Conservation (phyloP, 257 asterid species). For the Rubia yunnanensis region DNA sequence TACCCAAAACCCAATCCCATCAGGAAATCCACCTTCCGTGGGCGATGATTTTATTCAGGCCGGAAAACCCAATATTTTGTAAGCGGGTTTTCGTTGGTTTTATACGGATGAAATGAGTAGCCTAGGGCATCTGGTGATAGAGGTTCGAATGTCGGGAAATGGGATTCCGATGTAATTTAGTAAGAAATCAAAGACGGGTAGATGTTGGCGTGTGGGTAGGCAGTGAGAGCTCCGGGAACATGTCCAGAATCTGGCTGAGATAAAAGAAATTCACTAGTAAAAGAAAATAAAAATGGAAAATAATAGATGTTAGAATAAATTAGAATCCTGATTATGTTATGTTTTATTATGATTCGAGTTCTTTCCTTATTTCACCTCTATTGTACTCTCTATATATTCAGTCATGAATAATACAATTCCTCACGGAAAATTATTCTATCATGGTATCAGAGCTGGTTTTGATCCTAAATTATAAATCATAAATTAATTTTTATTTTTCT, state of each 20-base stretch:
- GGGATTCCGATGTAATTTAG: constrained; percentile 48
- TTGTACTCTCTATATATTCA: no score
- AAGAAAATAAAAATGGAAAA: no score
- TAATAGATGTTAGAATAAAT: no score
- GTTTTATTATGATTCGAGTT: no score
- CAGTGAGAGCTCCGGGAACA: constrained; percentile 66
- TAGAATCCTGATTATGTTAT: no score
- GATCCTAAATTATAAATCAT: no score
- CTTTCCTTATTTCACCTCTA: no score
- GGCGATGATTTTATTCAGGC: constrained; percentile 36
- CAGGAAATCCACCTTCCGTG: constrained; percentile 66
- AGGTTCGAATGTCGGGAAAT: constrained; percentile 37
- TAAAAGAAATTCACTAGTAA: no score
- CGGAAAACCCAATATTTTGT: constrained; percentile 53
- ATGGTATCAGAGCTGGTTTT: no score
- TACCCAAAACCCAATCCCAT: constrained; percentile 46
- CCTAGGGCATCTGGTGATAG: constrained; percentile 61
- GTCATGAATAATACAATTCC: no score
- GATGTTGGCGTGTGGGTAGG: constrained; percentile 50
- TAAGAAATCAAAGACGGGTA: constrained; percentile 63
- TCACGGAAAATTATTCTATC: no score
- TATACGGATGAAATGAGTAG: constrained; percentile 43
- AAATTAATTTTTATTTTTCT: no score
- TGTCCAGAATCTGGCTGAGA: constrained; percentile 66
- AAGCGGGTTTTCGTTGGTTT: constrained; percentile 53